phyloP scores from a whole-genome alignment of 441 rosid genomes.

The Erysimum cheiri region DNA sequence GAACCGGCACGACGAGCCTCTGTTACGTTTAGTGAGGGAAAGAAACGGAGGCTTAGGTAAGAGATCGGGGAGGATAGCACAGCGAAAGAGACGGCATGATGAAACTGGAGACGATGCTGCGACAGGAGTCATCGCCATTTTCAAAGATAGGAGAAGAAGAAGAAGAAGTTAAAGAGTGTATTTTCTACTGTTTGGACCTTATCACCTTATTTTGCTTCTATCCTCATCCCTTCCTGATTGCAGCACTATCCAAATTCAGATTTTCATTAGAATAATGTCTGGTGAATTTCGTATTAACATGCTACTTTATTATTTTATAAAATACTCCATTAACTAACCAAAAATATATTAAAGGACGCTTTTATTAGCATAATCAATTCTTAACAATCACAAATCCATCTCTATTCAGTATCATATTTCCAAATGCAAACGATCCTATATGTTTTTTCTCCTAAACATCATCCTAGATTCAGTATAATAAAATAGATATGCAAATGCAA shows the following conservation, averaged over 20 bases:
- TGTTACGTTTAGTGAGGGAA: conserved; percentile 45
- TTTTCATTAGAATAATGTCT: conserved; percentile 6
- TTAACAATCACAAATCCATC: neutral
- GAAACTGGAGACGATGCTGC: conserved; percentile 41
- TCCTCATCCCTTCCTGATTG: conserved; percentile 37
- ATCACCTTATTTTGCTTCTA: conserved; percentile 35
- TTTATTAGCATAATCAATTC: neutral
- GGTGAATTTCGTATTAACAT: neutral
- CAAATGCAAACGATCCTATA: neutral
- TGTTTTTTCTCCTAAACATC: neutral
- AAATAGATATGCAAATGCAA: neutral
- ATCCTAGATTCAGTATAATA: neutral
- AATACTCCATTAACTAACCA: neutral
- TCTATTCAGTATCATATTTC: neutral
- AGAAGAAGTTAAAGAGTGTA: conserved; percentile 17
- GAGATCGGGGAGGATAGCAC: conserved; percentile 25
- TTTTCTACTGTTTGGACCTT: conserved; percentile 31
- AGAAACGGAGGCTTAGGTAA: conserved; percentile 39
- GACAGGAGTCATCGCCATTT: conserved; percentile 43
- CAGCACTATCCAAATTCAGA: conserved; percentile 3
- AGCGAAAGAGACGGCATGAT: conserved; percentile 32
- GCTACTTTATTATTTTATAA: neutral
- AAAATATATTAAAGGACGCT: neutral
- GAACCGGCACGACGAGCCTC: conserved; percentile 29
- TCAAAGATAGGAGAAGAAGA: conserved; percentile 28